Conservation (phyloP, 495 filamentous ascomycete genomes). For the Platismatia glauca region DNA sequence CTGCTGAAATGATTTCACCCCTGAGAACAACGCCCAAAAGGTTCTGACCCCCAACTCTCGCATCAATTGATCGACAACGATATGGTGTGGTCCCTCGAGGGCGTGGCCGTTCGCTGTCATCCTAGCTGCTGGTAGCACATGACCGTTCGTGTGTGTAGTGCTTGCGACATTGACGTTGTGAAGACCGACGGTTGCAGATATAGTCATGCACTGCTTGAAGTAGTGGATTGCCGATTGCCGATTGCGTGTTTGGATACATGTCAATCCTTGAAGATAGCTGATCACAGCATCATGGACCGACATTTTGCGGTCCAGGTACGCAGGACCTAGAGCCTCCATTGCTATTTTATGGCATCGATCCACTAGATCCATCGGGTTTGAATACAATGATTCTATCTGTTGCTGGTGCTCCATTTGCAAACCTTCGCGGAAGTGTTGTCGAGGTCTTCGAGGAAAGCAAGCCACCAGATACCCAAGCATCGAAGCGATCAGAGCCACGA, state of each 20-base stretch:
- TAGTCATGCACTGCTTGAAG: constrained; percentile 63
- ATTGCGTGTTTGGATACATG: constrained; percentile 60
- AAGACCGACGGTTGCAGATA: constrained; percentile 29
- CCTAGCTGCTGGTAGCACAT: constrained; percentile 4
- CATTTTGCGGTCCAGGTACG: constrained; percentile 57
- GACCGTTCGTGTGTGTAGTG: constrained; percentile 8
- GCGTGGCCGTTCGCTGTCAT: constrained; percentile 13
- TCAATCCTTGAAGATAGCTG: constrained; percentile 73
- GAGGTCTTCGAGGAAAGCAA: constrained; percentile 72
- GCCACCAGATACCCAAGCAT: constrained; percentile 73
- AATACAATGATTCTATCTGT: constrained; percentile 45
- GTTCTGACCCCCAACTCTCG: constrained; percentile 70
- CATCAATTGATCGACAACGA: constrained; percentile 53
- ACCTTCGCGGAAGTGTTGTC: constrained; percentile 41
- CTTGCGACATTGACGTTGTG: constrained; percentile 14
- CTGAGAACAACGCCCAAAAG: constrained; percentile 69
- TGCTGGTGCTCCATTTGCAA: neutral
- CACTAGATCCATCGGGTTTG: constrained; percentile 62
- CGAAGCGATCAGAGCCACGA: constrained; percentile 68
- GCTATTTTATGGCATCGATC: constrained; percentile 66
- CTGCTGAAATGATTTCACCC: constrained; percentile 55
- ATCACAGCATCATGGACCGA: constrained; percentile 73
- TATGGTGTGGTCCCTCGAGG: constrained; percentile 21
- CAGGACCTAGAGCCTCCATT: constrained; percentile 57
- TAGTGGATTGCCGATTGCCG: constrained; percentile 59